Percentiles rank a stretch among this genome's conserved stretches.
Evolutionary conservation across 768 basidiomycete genomes (phyloP).

Genomic region (Tulasnella sp.): DNA sequence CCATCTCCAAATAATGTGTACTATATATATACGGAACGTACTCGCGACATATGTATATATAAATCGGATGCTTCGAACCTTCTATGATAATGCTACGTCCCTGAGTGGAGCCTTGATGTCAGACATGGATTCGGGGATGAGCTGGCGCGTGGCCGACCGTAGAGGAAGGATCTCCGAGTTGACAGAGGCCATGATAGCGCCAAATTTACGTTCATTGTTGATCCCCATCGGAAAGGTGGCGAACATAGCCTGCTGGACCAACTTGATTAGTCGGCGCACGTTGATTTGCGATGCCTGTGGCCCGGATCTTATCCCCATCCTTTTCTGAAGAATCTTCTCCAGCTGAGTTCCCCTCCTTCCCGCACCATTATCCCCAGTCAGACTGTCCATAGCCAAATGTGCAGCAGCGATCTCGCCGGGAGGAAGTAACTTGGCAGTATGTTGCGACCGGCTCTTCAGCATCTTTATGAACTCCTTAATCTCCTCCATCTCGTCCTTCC

Average conservation of each 20-base stretch:
- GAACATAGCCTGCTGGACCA: not conserved
- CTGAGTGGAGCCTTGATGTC: too few species aligned
- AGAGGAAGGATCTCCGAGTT: conserved; percentile 6
- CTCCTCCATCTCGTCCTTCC: not conserved
- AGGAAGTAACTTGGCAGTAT: not conserved
- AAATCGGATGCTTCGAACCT: not conserved
- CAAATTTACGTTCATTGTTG: not conserved
- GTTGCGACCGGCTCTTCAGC: not conserved
- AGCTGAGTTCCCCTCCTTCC: too few species aligned
- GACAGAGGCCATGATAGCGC: not conserved
- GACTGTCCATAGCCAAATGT: not conserved
- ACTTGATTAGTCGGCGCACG: not conserved
- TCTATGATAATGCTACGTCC: not conserved
- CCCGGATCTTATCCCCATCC: not conserved
- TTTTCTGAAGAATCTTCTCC: too few species aligned
- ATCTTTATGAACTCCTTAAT: not conserved
- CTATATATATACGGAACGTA: not conserved
- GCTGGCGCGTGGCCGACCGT: too few species aligned
- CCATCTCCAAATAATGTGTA: not conserved
- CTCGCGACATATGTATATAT: conserved; percentile 2
- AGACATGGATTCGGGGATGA: too few species aligned
- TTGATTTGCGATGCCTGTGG: not conserved
- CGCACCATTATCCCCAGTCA: too few species aligned
- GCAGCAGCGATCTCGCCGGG: not conserved
- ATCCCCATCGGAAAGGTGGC: not conserved